Evolutionary conservation across 78 protist genomes (phyloP).

Genomic region (Dictyostelium purpureum): DNA sequence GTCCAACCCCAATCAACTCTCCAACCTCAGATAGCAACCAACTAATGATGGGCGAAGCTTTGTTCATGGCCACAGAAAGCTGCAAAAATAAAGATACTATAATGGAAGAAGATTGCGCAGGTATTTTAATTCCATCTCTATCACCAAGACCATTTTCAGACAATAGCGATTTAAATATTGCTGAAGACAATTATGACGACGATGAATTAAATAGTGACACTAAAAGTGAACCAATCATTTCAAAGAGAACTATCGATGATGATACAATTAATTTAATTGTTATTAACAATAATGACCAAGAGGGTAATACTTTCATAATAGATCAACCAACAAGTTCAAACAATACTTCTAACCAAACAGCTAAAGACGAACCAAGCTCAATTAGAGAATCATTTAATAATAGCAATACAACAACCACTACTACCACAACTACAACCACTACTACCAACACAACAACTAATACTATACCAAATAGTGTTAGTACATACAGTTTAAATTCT

Average conservation of each 20-base stretch:
- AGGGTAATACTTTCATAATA: neutral
- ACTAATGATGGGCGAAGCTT: neutral
- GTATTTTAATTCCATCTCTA: neutral
- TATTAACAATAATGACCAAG: no score
- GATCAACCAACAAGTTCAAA: neutral
- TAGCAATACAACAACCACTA: neutral
- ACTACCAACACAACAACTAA: neutral
- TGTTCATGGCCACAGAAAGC: no score
- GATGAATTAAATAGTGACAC: neutral
- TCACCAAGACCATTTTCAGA: neutral
- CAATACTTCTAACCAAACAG: no score
- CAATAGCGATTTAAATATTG: neutral
- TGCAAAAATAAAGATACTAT: neutral
- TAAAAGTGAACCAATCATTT: neutral
- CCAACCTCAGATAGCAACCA: neutral
- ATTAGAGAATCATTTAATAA: neutral
- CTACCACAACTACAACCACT: neutral
- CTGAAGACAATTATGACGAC: neutral
- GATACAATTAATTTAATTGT: neutral
- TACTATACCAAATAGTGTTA: neutral
- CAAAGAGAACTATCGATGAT: neutral
- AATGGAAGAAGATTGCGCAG: neutral
- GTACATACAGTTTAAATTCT: neutral
- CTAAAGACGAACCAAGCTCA: no score
- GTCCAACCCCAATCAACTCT: conserved; percentile 27